A percentile compares a stretch with the other conserved stretches of the same genome.
These are phyloP conservation scores for Brettanomyces bruxellensis DNA, from an alignment of 805 yeast genomes.

Conservation along the genomic window DNA sequence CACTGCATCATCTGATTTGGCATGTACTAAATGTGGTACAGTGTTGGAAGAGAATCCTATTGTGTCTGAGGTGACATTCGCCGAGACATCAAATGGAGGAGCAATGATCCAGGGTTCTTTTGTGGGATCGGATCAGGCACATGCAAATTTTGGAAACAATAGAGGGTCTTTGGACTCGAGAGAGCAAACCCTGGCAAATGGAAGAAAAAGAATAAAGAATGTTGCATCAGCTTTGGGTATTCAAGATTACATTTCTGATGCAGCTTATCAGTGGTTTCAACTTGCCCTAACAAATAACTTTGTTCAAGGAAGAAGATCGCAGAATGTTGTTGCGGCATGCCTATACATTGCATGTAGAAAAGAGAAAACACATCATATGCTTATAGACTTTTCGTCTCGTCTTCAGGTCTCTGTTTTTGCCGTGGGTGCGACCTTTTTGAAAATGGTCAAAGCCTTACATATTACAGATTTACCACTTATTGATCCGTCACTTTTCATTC, in stretches of 20 bases:
- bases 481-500: conserved; percentile 90
- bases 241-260: conserved; percentile 77
- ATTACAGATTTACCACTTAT: conserved; percentile 75
- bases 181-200: conserved; percentile 82
- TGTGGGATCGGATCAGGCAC: conserved; percentile 77
- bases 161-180: conserved; percentile 76
- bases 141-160: conserved; percentile 62
- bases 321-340: conserved; percentile 92
- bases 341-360: conserved; percentile 90
- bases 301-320: conserved; percentile 95
- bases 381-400: conserved; percentile 87
- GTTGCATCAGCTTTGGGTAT: conserved; percentile 73
- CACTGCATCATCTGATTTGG: conserved; percentile 63
- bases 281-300: conserved; percentile 81
- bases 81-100: conserved; percentile 88
- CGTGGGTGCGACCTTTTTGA: conserved; percentile 91
- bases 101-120: conserved; percentile 94
- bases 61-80: conserved; percentile 91
- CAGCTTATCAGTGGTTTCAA: conserved; percentile 84
- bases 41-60: conserved; percentile 90
- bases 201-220: conserved; percentile 65
- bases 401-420: conserved; percentile 88
- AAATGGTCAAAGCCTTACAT: conserved; percentile 80
- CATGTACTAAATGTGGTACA: conserved; percentile 77
- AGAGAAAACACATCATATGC: conserved; percentile 87